Evolutionary conservation across 257 asterid genomes (phyloP), one percentile per base, ranked within the genome.

Genomic region (Datura wrightii): DNA sequence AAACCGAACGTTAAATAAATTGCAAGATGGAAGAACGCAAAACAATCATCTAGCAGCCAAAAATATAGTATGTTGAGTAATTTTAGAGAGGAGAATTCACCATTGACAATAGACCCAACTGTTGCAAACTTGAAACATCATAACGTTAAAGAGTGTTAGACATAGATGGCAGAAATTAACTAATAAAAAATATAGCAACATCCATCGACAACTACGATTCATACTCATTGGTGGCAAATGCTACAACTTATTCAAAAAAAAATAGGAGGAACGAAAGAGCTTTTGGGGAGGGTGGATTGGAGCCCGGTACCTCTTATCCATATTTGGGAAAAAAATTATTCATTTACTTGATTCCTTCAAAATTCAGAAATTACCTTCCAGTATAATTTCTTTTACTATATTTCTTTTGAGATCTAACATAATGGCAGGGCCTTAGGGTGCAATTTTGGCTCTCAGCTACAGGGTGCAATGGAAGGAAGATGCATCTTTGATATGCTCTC

Each of bases 1-100:
- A 80, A 42, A 50, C 36, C 69, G 76, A 84, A 82, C 54, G 56
- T 71, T 41, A 54, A 74, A 83, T 70, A 82, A 74, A 60, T 15
- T 79, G 83, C 63, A 83, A 79, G 79, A 69, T 83, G 24, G 69
- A 24, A 74, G 42, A 53, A 52, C 2, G 11, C 46, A 14, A 31
- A 76, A 52, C 62, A 50, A 50, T 76, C 39, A 76, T 76, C 19
- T 50, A 76, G 8, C 13, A 76, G 19, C 82, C 82, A 50, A 76
- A 74, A 76, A 16, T 39, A 59, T 11, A 76, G 24, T 24, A 34
- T 11, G 24, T 16, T 15, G 14, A 66, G 42, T n/a, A 52, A 66
- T 31, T 65, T 7, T 56, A 55, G 44, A 65, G 44, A 34, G 72
- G 9, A 31, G 44, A 65, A 11, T 34, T 34, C 41, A 31, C 42